Base-by-base conservation (phyloP, 2,329 filamentous ascomycete genomes). In the Fusarium hostae region DNA sequence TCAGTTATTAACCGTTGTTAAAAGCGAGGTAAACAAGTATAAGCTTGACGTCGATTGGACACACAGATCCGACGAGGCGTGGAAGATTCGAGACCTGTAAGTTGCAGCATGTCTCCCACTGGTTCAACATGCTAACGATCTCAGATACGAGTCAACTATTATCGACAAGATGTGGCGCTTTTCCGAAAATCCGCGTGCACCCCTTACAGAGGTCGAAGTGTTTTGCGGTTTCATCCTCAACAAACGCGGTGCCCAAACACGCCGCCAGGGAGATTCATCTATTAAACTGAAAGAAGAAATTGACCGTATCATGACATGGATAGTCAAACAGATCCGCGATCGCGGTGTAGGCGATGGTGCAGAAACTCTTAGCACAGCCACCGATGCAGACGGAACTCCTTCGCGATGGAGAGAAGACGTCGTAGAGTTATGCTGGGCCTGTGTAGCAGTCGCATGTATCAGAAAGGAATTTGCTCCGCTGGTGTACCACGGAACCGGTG, bases 161-260 rank as follows among this genome's bases (percentile, higher is more conserved):
- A 64, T 66, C 15, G 79, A 77, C 12, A 78, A 79, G n/a, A 86
- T 84, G 79, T 77, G 79, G 60, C 79, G 43, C 5, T 86, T 79
- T 35, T 81, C 86, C 0, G 83, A 87, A 9, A 85, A 86, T 45
- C 81, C 86, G 0, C 80, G 81, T 10, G 76, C 77, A 22, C 78
- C 79, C 0, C 78, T 89, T 11, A 82, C 78, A 0, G 87, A 89
- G 72, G 78, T 86, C 0, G 87, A 89, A 64, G 85, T 87, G 0
- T 88, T 88, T 58, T 86, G 86, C 28, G 87, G 87, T 12, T 84
- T 82, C n/a, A 84, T 89, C n/a, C 77, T 88, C 43, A 88, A 86
- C 77, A 86, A 83, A 66, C 79, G 77, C 0, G 86, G 86, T 0
- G 71, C 79, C 1, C 87, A 87, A 76, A 87, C 84, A 1, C 79